phyloP scores from a whole-genome alignment of 805 yeast genomes.

The Grigorovia humatica region DNA sequence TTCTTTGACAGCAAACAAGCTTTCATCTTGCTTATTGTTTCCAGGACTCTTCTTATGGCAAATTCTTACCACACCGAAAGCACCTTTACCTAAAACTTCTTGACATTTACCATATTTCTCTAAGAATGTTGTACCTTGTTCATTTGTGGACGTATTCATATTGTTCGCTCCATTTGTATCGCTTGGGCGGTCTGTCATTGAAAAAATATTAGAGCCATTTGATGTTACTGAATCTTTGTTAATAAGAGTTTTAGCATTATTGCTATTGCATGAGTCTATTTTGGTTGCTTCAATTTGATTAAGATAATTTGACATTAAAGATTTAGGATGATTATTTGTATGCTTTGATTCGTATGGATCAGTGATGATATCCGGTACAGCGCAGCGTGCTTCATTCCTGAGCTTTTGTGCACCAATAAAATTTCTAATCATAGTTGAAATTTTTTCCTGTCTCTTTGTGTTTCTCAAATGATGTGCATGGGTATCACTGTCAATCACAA shows the following conservation, averaged over 20 bases:
- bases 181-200: not conserved
- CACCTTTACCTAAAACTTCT: constrained; percentile 88
- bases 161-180: not conserved
- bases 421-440: constrained; percentile 65
- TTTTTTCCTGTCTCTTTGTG: constrained; percentile 68
- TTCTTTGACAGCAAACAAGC: constrained; percentile 77
- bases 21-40: constrained; percentile 24
- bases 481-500: constrained; percentile 51
- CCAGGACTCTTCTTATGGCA: constrained; percentile 51
- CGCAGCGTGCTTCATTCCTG: constrained; percentile 61
- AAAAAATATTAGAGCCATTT: not conserved
- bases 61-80: constrained; percentile 87
- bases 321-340: constrained; percentile 42
- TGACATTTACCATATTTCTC: constrained; percentile 92
- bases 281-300: constrained; percentile 36
- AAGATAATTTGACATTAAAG: constrained; percentile 57
- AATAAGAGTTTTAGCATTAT: not conserved
- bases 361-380: constrained; percentile 56
- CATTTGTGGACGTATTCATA: not conserved
- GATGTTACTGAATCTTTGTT: not conserved
- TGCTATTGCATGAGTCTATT: not conserved
- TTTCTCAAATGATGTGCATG: constrained; percentile 76
- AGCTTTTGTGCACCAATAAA: constrained; percentile 63
- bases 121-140: constrained; percentile 35
- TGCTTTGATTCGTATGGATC: constrained; percentile 7